Percentiles rank a stretch among this genome's conserved stretches.
Evolutionary conservation across 352 stramenopile genomes (phyloP).

Genomic region (Phytophthora ohioensis): DNA sequence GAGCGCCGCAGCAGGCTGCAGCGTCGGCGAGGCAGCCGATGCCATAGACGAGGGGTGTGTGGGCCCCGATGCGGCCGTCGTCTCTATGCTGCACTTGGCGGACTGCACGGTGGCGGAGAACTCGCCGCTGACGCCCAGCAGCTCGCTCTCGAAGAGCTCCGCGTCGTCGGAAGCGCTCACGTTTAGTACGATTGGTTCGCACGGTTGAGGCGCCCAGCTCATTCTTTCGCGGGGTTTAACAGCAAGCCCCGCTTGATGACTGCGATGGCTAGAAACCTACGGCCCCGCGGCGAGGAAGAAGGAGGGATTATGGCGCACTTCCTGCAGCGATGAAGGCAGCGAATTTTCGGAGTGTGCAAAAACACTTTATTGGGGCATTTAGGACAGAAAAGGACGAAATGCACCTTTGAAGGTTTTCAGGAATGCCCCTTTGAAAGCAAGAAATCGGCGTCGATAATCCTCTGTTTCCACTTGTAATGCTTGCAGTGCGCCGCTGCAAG

Average conservation of each 20-base stretch:
- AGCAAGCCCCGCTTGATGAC: slow-evolving; percentile 34
- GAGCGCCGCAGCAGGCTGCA: slow-evolving; percentile 9
- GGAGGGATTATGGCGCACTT: slow-evolving; percentile 6
- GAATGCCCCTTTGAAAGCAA: no score
- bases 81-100: slow-evolving; percentile 33
- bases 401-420: no score
- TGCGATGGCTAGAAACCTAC: slow-evolving; percentile 24
- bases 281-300: neutral
- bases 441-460: no score
- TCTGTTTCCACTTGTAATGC: no score
- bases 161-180: slow-evolving; percentile 14
- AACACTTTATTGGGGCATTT: no score
- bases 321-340: neutral
- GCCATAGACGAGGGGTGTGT: neutral
- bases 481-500: no score
- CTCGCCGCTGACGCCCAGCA: slow-evolving; percentile 8
- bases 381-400: no score
- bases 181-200: slow-evolving; percentile 32
- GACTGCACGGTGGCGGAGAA: slow-evolving; percentile 13
- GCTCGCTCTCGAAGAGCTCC: slow-evolving; percentile 27
- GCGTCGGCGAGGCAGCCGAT: slow-evolving; percentile 7
- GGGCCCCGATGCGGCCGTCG: slow-evolving; percentile 2
- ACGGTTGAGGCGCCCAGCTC: slow-evolving; percentile 25
- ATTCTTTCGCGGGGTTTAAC: slow-evolving; percentile 27
- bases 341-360: slow-evolving; percentile 5